Base-by-base conservation (phyloP, 495 filamentous ascomycete species). In the Lasiosphaeris hirsuta region DNA sequence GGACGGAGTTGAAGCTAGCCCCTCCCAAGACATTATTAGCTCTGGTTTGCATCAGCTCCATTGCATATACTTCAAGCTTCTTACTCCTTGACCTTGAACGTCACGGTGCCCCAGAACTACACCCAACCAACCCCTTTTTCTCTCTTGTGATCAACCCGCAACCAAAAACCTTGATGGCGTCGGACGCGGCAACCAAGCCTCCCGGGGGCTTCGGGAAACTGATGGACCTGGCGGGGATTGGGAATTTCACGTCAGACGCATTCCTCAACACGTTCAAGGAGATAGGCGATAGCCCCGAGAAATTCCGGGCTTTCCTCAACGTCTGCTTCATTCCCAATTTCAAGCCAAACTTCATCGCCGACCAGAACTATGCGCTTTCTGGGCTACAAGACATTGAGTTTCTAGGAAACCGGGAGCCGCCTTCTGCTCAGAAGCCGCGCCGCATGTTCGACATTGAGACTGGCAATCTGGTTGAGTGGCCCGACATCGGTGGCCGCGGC, bases 371-470 rank as follows among this genome's bases (percentile, higher is more conserved):
- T 36, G 23, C 35, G 14, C 17, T 57, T 3, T 49, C 59, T 11
- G 58, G 54, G 3, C 51, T 61, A 10, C 45, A 43, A 1, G 67
- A 70, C 37, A 59, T 72, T 38, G 69, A 62, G n/a, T 57, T 69
- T 30, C 41, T 66, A 0, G 61, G 57, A 7, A 49, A 53, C 10
- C 56, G 54, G 1, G 62, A 63, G 41, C 45, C 44, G 0, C 56
- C 64, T 1, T 53, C 63, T 1, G 57, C 42, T 0, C 63, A 62
- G 51, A 54, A 58, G n/a, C 73, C 72, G 7, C 51, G 60, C 35
- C 69, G 72, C 58, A 78, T 79, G 75, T 72, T 79, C 56, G 71
- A 79, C 54, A 51, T 79, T 30, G 66, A 72, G n/a, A 78, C 75
- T 3, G 66, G 59, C 10, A 73, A 73, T 42, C 61, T 78, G 42